These are phyloP conservation scores for Talaromyces sp. DNA, from an alignment of 2,329 filamentous ascomycete species.

Conservation along the genomic window DNA sequence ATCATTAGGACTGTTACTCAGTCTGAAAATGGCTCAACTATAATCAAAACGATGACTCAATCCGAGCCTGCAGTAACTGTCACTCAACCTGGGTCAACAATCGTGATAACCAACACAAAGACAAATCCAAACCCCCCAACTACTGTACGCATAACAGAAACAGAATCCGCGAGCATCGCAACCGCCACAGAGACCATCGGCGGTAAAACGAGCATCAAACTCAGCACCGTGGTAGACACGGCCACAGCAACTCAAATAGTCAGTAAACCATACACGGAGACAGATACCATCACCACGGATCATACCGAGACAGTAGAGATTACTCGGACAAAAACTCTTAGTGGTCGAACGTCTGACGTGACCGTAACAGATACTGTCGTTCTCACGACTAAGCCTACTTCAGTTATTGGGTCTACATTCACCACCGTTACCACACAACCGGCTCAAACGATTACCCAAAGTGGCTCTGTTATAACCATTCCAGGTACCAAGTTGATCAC, in stretches of 20 bases:
- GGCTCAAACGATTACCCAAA: not conserved
- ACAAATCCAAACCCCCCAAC: not conserved
- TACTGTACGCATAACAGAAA: not conserved
- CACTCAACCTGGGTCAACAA: not conserved
- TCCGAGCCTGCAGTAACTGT: not conserved
- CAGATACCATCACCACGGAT: not conserved
- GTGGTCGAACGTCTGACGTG: not conserved
- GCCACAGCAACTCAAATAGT: not conserved
- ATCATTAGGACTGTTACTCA: not conserved
- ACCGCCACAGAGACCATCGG: not conserved
- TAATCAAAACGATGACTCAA: not conserved
- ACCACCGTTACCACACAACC: not conserved
- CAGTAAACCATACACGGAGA: not conserved
- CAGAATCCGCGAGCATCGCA: not conserved
- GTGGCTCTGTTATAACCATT: not conserved
- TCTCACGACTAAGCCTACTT: not conserved
- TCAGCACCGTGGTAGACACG: not conserved
- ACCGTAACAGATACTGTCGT: not conserved
- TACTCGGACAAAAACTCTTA: not conserved
- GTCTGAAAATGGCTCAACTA: not conserved
- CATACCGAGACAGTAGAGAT: not conserved
- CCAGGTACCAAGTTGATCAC: not conserved
- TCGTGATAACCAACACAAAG: not conserved
- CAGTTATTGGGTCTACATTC: not conserved
- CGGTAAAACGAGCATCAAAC: not conserved